These are phyloP conservation scores for Strobilomyces confusus DNA, from an alignment of 768 basidiomycete species.

Conservation along the genomic window DNA sequence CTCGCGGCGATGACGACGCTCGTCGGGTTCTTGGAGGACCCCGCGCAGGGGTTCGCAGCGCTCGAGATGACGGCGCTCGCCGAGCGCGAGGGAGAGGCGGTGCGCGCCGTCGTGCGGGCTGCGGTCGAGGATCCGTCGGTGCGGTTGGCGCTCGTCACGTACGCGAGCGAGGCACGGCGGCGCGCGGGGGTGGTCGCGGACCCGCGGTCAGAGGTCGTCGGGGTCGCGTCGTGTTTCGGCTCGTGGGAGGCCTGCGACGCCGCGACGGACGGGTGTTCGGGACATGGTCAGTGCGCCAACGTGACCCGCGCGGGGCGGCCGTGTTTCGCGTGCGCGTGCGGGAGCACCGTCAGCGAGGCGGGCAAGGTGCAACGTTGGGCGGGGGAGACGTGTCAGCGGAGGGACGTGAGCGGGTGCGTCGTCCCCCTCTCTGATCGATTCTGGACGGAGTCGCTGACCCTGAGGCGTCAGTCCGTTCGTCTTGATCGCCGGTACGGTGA, in stretches of 20 bases:
- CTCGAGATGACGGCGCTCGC: slow-evolving; percentile 53
- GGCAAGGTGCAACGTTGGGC: slow-evolving; percentile 68
- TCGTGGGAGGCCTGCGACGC: slow-evolving; percentile 54
- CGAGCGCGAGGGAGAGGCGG: slow-evolving; percentile 37
- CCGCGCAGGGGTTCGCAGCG: slow-evolving; percentile 52
- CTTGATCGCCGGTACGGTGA: slow-evolving; percentile 63
- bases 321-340: slow-evolving; percentile 48
- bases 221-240: slow-evolving; percentile 59
- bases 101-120: slow-evolving; percentile 47
- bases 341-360: slow-evolving; percentile 44
- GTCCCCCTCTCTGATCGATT: not conserved
- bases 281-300: slow-evolving; percentile 61
- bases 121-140: slow-evolving; percentile 38
- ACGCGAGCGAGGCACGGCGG: slow-evolving; percentile 33
- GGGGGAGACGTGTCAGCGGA: slow-evolving; percentile 70
- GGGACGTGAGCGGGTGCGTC: slow-evolving; percentile 77
- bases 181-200: slow-evolving; percentile 40
- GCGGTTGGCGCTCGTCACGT: slow-evolving; percentile 53
- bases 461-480: slow-evolving; percentile 69
- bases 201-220: slow-evolving; percentile 53
- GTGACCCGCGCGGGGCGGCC: slow-evolving; percentile 55
- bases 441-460: no score
- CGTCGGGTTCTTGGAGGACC: slow-evolving; percentile 46
- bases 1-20: slow-evolving; percentile 42
- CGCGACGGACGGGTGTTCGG: slow-evolving; percentile 63